Evolutionary conservation across 305 asterid genomes (phyloP), one percentile per base, ranked within the genome.

Genomic region (Striga hermonthica): DNA sequence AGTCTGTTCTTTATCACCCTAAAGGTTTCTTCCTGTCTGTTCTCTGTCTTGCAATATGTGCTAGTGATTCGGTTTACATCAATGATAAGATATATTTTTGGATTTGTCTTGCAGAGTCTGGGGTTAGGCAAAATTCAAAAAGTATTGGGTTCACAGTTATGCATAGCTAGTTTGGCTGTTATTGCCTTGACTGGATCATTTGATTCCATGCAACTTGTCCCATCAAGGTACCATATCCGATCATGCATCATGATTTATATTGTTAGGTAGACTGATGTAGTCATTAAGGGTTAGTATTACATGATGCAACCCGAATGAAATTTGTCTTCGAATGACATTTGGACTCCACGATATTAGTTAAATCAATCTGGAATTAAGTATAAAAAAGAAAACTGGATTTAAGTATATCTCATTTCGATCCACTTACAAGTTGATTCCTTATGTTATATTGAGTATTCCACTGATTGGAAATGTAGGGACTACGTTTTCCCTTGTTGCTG

Each of bases 141-240:
- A 38, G 69, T 57, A 71, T 67, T 89, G 72, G 86, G 82, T 71
- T 75, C 88, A 72, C 89, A 76, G 75, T 70, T 89, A 12, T 82
- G 85, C 75, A 53, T 71, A 60, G 87, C 89, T 69, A 74, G 78
- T 64, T 75, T 89, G 80, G 83, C 81, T 68, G 64, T 82, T 64
- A 45, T 84, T 54, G 72, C 86, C 72, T 69, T 89, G 67, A 75
- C 62, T 38, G 45, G 76, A 54, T 85, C 96, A 12, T 83, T 79
- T 62, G 77, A 44, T 77, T 72, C 60, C 57, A 68, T 70, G 57
- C 83, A 72, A 50, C 97, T 86, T 57, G 66, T 78, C 66, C 64
- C 84, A 34, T 66, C 81, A 66, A 81, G 96, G 96, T 88, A 76
- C 31, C 31, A 22, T 22, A 22, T 22, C 31, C 31, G 2, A 22